Base-by-base conservation (phyloP, 306 rosid species). In the Cajanus cajan region DNA sequence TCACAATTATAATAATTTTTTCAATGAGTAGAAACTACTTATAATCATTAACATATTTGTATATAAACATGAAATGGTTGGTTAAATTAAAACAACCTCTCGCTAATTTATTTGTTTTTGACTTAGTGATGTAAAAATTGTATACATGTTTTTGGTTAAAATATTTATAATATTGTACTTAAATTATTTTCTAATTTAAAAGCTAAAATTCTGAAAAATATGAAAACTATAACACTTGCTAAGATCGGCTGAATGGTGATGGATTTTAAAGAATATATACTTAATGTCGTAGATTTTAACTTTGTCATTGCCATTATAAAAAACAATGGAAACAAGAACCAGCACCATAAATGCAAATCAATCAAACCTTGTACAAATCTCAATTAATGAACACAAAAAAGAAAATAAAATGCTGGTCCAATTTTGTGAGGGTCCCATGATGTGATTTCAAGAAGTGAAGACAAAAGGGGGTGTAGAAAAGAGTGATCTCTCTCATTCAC, bases 381-480 rank as follows among this genome's bases (percentile, higher is more conserved):
- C 21, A 36, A 18, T 65, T 65, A 58, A 47, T 31, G 25, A 69
- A 59, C n/a, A 48, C 39, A 31, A 6, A 13, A 68, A 18, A 15
- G 9, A 51, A 4, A 31, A 50, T 37, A 54, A 62, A 63, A 14
- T 69, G 61, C 14, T 69, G 52, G 65, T 71, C 44, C 65, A 71
- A 63, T 34, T 57, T 6, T 37, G 58, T 68, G 41, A 51, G 61
- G 61, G 70, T 24, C 87, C 74, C 44, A 14, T 22, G 62, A 57
- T 43, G 72, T 15, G 73, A 57, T 37, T 37, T 31, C 16, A 18
- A 47, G 40, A 64, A 52, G 31, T 25, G 21, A 45, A 74, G 59
- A 70, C 72, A 78, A 78, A 70, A 39, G 40, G 28, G 15, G 64
- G 76, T 52, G 84, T 77, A 70, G 77, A 28, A 6, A 19, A 33